These are phyloP conservation scores for Trametes polyzona DNA, from an alignment of 1,284 basidiomycete genomes.

Conservation along the genomic window DNA sequence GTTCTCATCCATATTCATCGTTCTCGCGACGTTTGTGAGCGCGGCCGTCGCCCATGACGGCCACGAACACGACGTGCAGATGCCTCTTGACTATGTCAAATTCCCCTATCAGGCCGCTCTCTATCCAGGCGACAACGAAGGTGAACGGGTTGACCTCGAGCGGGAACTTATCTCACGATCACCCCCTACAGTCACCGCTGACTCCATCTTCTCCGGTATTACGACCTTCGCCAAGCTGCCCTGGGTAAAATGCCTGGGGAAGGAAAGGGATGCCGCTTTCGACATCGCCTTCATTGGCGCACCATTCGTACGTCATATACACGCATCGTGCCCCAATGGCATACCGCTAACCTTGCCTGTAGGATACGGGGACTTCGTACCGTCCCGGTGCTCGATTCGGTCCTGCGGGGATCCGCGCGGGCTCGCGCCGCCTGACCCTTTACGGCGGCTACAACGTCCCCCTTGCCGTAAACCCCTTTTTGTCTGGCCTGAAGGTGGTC, in stretches of 20 bases:
- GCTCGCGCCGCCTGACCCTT: slow-evolving; percentile 71
- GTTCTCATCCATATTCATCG: slow-evolving; percentile 8
- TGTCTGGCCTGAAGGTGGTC: slow-evolving; percentile 62
- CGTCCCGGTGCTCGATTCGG: slow-evolving; percentile 81
- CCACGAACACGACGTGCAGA: slow-evolving; percentile 50
- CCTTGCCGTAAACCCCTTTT: slow-evolving; percentile 69
- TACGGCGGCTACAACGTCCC: slow-evolving; percentile 80
- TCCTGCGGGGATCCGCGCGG: slow-evolving; percentile 75
- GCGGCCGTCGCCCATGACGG: slow-evolving; percentile 43
- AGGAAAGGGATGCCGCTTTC: slow-evolving; percentile 55
- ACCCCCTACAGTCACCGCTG: slow-evolving; percentile 57
- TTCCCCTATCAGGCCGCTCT: slow-evolving; percentile 61
- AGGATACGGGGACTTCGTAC: slow-evolving; percentile 79
- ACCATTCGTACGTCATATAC: slow-evolving; percentile 65
- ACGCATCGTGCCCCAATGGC: slow-evolving; percentile 7
- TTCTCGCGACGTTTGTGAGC: slow-evolving; percentile 18
- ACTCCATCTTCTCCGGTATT: slow-evolving; percentile 75
- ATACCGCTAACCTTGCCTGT: not conserved
- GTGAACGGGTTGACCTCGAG: too few species aligned
- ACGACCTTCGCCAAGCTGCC: slow-evolving; percentile 77
- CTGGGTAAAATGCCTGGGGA: slow-evolving; percentile 73
- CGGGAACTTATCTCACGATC: not conserved
- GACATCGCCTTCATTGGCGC: slow-evolving; percentile 83
- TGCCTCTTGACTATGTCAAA: slow-evolving; percentile 66
- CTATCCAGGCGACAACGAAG: slow-evolving; percentile 55